Percentiles rank a stretch among this genome's conserved stretches.
phyloP scores from a whole-genome alignment of 768 basidiomycete genomes.

The Phaeotremella fagi region DNA sequence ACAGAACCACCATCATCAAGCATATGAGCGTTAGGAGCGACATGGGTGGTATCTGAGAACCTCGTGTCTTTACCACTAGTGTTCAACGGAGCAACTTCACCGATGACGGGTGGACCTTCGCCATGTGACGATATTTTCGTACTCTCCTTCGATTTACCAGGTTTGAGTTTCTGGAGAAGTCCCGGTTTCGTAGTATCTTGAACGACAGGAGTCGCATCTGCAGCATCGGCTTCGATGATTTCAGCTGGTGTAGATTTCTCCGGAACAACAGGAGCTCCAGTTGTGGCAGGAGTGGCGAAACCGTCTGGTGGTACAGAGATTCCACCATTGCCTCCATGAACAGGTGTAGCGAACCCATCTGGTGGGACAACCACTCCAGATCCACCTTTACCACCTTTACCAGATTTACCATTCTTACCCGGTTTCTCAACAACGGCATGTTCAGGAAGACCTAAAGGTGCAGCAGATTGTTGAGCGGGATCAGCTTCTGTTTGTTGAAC shows the following conservation, averaged over 20 bases:
- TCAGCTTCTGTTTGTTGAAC: too few species aligned
- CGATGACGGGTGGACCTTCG: constrained; percentile 5
- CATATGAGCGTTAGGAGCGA: neutral
- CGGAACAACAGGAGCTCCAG: neutral
- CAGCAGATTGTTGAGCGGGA: too few species aligned
- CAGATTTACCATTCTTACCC: neutral
- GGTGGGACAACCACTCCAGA: too few species aligned
- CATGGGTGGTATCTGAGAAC: constrained; percentile 29
- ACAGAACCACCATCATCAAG: neutral
- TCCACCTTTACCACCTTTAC: neutral
- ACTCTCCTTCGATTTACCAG: constrained; percentile 19
- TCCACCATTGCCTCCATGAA: too few species aligned
- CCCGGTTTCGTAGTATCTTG: neutral
- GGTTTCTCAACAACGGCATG: too few species aligned
- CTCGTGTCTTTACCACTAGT: constrained; percentile 23
- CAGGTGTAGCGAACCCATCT: too few species aligned
- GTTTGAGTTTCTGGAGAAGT: constrained; percentile 20
- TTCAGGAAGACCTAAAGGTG: too few species aligned
- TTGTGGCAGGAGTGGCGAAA: neutral
- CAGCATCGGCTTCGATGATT: neutral
- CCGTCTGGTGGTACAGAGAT: too few species aligned
- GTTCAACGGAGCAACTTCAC: constrained; percentile 5
- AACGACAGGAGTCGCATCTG: neutral
- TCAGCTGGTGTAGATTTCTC: too few species aligned
- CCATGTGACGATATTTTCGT: constrained; percentile 3